A percentile compares a stretch with the other conserved stretches of the same genome.
Evolutionary conservation across 345 rosid genomes (phyloP).

Genomic region (Euclidium syriacum): DNA sequence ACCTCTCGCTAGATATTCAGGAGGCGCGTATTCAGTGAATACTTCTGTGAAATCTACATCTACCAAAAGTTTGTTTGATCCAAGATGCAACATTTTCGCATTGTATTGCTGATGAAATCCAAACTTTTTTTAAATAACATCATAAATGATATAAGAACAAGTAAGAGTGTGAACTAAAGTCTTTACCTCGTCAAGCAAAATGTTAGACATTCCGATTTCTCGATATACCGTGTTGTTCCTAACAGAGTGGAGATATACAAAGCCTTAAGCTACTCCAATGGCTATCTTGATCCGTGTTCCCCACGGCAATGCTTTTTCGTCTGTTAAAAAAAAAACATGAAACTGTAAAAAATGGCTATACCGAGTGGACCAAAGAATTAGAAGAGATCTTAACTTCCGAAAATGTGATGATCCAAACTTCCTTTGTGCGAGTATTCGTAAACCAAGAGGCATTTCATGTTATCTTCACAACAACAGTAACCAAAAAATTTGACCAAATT

Average conservation of each 20-base stretch:
- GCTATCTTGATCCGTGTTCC: constrained; percentile 15
- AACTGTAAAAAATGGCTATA: background rate
- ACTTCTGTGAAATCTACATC: background rate
- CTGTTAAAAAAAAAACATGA: constrained; percentile 1
- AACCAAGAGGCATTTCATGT: background rate
- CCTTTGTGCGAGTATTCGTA: constrained; percentile 1
- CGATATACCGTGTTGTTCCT: background rate
- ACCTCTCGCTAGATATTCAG: constrained; percentile 27
- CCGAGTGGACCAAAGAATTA: background rate
- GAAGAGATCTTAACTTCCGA: constrained; percentile 14
- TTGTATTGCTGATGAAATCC: constrained; percentile 5
- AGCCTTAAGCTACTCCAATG: constrained; percentile 9
- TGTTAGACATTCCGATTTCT: background rate
- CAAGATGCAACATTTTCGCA: constrained; percentile 6
- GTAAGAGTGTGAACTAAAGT: no score
- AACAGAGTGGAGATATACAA: constrained; percentile 11
- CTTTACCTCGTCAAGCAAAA: constrained; percentile 19
- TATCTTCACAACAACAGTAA: constrained; percentile 7
- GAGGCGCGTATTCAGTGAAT: constrained; percentile 7
- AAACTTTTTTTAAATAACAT: background rate
- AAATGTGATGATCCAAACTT: constrained; percentile 8
- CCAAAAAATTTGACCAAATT: constrained; percentile 8
- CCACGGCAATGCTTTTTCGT: constrained; percentile 5
- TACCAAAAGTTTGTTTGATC: constrained; percentile 13
- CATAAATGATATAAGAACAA: background rate